phyloP scores from a whole-genome alignment of 2,329 filamentous ascomycete genomes.

The Colletotrichum sp. region DNA sequence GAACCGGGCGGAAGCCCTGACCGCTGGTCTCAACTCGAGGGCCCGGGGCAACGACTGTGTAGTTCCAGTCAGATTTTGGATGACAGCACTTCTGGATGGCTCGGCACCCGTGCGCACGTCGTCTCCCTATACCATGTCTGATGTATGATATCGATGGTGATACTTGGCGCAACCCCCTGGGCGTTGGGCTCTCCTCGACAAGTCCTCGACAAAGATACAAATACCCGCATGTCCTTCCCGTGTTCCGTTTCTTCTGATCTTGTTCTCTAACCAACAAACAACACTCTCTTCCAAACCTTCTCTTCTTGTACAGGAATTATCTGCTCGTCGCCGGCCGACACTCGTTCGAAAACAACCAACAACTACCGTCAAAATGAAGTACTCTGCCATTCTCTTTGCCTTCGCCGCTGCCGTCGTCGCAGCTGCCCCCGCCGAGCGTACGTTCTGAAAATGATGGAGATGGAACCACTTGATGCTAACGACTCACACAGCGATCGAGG shows the following conservation, averaged over 20 bases:
- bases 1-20: conserved; percentile 10
- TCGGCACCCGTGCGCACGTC: neutral
- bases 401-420: conserved; percentile 53
- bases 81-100: conserved; percentile 2
- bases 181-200: neutral
- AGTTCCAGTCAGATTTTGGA: conserved; percentile 11
- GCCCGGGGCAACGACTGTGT: neutral
- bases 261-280: neutral
- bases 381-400: conserved; percentile 51
- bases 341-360: conserved; percentile 29
- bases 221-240: conserved; percentile 23
- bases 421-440: conserved; percentile 28
- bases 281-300: conserved; percentile 22
- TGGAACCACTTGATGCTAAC: conserved; percentile 1
- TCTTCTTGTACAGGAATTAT: conserved; percentile 33
- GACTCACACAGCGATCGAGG: conserved; percentile 31
- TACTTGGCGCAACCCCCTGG: conserved; percentile 1
- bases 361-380: conserved; percentile 55
- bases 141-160: conserved; percentile 18
- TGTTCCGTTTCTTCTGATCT: conserved; percentile 13
- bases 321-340: conserved; percentile 60
- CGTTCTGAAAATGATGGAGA: neutral
- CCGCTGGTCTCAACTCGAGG: conserved; percentile 9
- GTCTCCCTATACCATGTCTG: neutral
- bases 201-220: conserved; percentile 25